Conservation (phyloP, 2,329 filamentous ascomycete species). For the Graphilbum sp. region DNA sequence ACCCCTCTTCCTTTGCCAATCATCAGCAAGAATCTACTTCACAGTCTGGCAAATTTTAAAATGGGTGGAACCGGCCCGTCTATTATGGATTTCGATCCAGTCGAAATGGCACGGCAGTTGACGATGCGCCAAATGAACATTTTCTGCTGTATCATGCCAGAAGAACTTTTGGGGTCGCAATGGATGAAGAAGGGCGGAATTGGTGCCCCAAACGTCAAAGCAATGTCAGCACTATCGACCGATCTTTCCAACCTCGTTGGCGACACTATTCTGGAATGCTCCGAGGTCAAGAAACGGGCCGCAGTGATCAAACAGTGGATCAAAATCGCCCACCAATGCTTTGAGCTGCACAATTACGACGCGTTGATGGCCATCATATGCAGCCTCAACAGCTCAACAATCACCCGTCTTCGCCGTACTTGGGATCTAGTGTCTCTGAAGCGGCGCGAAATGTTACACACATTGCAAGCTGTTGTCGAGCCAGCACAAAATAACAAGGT, state of each 20-base stretch:
- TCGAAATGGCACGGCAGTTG: constrained; percentile 82
- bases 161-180: constrained; percentile 79
- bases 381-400: constrained; percentile 80
- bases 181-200: constrained; percentile 82
- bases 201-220: constrained; percentile 75
- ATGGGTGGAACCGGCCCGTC: constrained; percentile 48
- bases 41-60: constrained; percentile 57
- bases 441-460: constrained; percentile 63
- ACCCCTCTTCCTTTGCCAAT: constrained; percentile 52
- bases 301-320: constrained; percentile 94
- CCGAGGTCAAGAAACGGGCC: constrained; percentile 88
- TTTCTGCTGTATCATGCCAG: constrained; percentile 81
- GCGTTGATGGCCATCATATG: constrained; percentile 95
- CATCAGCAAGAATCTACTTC: constrained; percentile 61
- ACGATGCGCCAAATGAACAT: constrained; percentile 83
- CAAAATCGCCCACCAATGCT: constrained; percentile 74
- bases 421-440: constrained; percentile 82
- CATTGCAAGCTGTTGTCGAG: constrained; percentile 72
- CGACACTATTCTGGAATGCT: constrained; percentile 73
- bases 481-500: constrained; percentile 81
- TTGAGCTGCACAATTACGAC: constrained; percentile 90
- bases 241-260: constrained; percentile 86
- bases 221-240: constrained; percentile 84
- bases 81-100: constrained; percentile 77
- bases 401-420: constrained; percentile 72